Evolutionary conservation across 108 stramenopile species (phyloP).

Genomic region (Bacterosira constricta): DNA sequence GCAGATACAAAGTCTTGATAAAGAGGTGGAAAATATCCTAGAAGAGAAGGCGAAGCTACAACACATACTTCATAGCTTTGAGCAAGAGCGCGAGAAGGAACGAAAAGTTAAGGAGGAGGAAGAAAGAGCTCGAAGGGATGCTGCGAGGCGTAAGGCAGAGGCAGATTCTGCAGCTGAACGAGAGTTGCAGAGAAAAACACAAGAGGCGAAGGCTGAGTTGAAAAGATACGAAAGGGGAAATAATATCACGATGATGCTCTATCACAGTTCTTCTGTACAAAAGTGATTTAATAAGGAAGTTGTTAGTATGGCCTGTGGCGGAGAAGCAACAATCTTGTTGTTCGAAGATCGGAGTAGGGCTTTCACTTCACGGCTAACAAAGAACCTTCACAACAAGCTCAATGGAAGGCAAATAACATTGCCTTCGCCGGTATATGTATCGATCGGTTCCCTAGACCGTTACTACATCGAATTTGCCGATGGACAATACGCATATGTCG

Average conservation of each 20-base stretch:
- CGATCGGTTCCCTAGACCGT: conserved; percentile 61
- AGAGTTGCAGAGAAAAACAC: neutral
- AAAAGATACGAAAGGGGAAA: neutral
- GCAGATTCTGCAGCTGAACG: neutral
- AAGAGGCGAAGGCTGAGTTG: neutral
- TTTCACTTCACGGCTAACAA: conserved; percentile 61
- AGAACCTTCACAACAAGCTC: conserved; percentile 56
- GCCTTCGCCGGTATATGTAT: conserved; percentile 54
- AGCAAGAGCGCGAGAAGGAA: neutral
- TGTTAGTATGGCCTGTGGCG: conserved; percentile 10
- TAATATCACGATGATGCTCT: neutral
- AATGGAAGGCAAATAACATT: conserved; percentile 33
- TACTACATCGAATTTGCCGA: conserved; percentile 61
- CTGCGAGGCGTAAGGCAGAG: neutral
- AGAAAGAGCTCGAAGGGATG: neutral
- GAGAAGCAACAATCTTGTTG: conserved; percentile 61
- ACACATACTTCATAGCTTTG: neutral
- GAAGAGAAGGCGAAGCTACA: neutral
- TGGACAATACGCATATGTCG: conserved; percentile 59
- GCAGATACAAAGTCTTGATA: neutral
- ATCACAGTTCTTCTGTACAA: neutral
- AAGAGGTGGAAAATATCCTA: neutral
- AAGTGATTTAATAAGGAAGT: neutral
- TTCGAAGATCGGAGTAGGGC: conserved; percentile 70
- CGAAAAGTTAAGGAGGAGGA: neutral